Conservation (phyloP, 2,329 filamentous ascomycete species). For the Colletotrichum sp. region DNA sequence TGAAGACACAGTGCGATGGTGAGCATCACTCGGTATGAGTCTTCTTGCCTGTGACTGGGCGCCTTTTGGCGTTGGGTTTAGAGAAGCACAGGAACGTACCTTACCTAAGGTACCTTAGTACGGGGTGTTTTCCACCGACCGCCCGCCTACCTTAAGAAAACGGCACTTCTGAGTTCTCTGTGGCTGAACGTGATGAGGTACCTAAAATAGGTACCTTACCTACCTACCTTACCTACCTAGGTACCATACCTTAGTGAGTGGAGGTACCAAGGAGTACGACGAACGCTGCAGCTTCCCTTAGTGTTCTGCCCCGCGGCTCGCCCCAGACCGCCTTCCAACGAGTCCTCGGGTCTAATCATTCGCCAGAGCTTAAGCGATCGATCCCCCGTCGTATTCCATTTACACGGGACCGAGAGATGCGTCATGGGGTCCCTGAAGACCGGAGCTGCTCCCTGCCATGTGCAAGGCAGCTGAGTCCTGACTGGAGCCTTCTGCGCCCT, state of each 20-base stretch:
- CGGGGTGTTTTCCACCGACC: not conserved
- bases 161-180: not conserved
- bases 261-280: not conserved
- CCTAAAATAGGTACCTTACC: too few species aligned
- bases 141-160: not conserved
- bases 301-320: not conserved
- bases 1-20: not conserved
- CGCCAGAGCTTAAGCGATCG: not conserved
- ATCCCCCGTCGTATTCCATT: not conserved
- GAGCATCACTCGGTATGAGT: not conserved
- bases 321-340: not conserved
- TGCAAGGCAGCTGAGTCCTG: not conserved
- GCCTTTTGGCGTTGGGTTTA: not conserved
- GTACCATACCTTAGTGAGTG: not conserved
- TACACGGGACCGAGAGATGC: constrained; percentile 11
- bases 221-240: not conserved
- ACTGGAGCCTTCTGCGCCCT: not conserved
- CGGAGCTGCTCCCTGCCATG: not conserved
- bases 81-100: not conserved
- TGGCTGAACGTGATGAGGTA: not conserved
- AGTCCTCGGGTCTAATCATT: not conserved
- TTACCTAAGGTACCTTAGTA: not conserved
- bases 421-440: constrained; percentile 13
- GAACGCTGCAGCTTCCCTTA: not conserved
- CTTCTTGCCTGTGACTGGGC: not conserved